Evolutionary conservation across 164 flowering plant species (phyloP).

Genomic region (Liriodendron chinense): DNA sequence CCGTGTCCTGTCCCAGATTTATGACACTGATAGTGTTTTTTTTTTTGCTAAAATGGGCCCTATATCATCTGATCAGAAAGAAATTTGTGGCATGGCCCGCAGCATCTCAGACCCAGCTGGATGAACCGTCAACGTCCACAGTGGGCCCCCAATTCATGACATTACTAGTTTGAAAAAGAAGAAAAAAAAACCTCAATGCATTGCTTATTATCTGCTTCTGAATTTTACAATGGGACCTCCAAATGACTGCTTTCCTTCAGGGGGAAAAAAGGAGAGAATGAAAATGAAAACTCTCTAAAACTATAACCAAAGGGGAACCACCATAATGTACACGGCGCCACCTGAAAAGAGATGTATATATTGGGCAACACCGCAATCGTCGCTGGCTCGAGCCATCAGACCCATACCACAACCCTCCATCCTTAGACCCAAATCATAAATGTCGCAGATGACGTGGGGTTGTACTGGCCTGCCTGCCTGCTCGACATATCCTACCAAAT

Average conservation of each 20-base stretch:
- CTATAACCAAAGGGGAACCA: not conserved
- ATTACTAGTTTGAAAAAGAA: not conserved
- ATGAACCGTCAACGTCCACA: too few species aligned
- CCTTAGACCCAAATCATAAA: not conserved
- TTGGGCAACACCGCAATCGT: not conserved
- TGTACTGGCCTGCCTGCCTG: not conserved
- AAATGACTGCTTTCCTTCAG: not conserved
- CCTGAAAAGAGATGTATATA: not conserved
- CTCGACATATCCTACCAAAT: not conserved
- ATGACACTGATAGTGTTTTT: too few species aligned
- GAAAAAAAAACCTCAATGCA: not conserved
- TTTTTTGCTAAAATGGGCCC: too few species aligned
- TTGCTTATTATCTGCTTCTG: not conserved
- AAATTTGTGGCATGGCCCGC: too few species aligned
- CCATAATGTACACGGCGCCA: conserved; percentile 1
- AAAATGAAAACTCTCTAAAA: not conserved
- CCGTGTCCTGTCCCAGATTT: too few species aligned
- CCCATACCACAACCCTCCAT: not conserved
- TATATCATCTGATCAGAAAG: too few species aligned
- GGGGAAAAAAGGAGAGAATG: not conserved
- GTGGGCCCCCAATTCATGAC: too few species aligned
- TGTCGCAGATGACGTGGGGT: not conserved
- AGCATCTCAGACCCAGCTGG: too few species aligned
- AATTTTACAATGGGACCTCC: conserved; percentile 3
- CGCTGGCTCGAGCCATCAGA: not conserved